Conservation (phyloP, 805 yeast species). For the Yarrowia hollandica region DNA sequence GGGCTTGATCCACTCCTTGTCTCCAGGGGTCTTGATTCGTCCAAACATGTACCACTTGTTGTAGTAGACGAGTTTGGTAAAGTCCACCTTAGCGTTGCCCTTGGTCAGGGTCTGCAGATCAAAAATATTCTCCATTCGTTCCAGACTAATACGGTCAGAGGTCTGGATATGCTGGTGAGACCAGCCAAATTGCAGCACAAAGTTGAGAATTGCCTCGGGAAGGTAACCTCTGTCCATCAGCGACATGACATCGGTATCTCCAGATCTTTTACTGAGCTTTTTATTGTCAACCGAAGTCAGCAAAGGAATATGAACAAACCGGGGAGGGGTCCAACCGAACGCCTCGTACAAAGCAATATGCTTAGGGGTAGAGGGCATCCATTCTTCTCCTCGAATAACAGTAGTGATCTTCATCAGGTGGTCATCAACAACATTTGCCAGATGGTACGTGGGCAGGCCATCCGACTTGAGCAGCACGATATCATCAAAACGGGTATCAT, state of each 20-base stretch:
- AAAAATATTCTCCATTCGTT: constrained; percentile 57
- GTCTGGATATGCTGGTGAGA: constrained; percentile 57
- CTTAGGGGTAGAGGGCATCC: constrained; percentile 95
- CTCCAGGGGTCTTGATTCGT: constrained; percentile 50
- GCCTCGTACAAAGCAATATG: constrained; percentile 85
- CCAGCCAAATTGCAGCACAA: constrained; percentile 93
- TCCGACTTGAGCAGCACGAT: constrained; percentile 90
- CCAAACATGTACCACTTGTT: constrained; percentile 66
- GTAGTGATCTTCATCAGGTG: constrained; percentile 90
- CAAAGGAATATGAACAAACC: constrained; percentile 85
- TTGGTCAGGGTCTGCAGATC: constrained; percentile 73
- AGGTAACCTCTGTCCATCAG: constrained; percentile 61
- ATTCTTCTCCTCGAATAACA: constrained; percentile 95
- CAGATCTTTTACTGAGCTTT: constrained; percentile 82
- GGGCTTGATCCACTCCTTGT: constrained; percentile 18
- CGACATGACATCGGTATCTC: constrained; percentile 70
- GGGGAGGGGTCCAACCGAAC: constrained; percentile 81
- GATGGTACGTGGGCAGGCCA: constrained; percentile 92
- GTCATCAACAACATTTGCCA: constrained; percentile 95
- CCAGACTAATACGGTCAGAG: constrained; percentile 39
- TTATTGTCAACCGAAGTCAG: constrained; percentile 60
- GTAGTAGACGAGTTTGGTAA: constrained; percentile 69
- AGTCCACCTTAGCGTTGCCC: constrained; percentile 92
- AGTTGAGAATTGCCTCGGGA: constrained; percentile 86
- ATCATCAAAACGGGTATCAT: constrained; percentile 82